Evolutionary conservation across 192 early-diverging fungal species (phyloP).

Genomic region (Dispira simplex): DNA sequence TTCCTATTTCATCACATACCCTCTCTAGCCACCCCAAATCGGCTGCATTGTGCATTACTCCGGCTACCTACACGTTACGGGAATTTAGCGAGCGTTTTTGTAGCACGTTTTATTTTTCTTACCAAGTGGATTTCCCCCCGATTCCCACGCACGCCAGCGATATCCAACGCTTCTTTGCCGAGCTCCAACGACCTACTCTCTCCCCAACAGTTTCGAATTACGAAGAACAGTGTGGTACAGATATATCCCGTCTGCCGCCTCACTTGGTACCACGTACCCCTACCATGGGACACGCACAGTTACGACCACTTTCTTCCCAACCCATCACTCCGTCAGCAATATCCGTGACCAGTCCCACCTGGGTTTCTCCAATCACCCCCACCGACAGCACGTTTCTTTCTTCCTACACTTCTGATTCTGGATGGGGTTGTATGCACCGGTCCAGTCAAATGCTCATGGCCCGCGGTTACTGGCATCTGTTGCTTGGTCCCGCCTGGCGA

Average conservation of each 20-base stretch:
- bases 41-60: no score
- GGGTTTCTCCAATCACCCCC: background rate
- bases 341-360: background rate
- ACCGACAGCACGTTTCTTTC: slow-evolving; percentile 14
- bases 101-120: background rate
- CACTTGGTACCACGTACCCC: background rate
- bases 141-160: background rate
- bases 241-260: background rate
- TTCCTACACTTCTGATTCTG: slow-evolving; percentile 35
- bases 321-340: background rate
- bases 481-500: slow-evolving; percentile 28
- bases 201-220: background rate
- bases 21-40: no score
- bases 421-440: slow-evolving; percentile 34
- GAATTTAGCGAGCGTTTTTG: background rate
- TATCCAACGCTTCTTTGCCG: background rate
- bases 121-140: background rate
- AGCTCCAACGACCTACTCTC: background rate
- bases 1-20: no score
- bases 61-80: no score
- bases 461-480: slow-evolving; percentile 25
- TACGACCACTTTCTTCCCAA: background rate
- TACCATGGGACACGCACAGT: background rate
- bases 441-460: slow-evolving; percentile 36
- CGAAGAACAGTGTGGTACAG: background rate